Conservation (phyloP, 2,329 filamentous ascomycete genomes). For the Fusarium newnesense region DNA sequence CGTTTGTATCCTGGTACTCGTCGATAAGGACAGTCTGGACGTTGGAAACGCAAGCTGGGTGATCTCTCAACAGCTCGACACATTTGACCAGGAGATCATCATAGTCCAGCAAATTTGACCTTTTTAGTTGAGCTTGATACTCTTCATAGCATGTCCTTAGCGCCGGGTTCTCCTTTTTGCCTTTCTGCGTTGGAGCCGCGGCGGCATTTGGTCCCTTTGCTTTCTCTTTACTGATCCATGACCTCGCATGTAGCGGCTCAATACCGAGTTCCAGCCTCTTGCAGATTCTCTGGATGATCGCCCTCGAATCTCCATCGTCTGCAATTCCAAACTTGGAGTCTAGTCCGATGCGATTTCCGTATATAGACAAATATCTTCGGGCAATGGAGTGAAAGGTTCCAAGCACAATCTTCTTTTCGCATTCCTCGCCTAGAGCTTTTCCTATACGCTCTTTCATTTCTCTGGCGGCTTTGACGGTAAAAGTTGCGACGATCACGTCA, state of each 20-base stretch:
- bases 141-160: slow-evolving; percentile 75
- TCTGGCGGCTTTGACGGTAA: slow-evolving; percentile 91
- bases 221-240: slow-evolving; percentile 79
- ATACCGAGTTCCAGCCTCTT: slow-evolving; percentile 76
- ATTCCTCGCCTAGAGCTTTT: slow-evolving; percentile 79
- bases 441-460: slow-evolving; percentile 94
- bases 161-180: slow-evolving; percentile 61
- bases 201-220: slow-evolving; percentile 63
- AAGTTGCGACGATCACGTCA: slow-evolving; percentile 94
- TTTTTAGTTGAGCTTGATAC: slow-evolving; percentile 80
- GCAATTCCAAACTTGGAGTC: slow-evolving; percentile 89
- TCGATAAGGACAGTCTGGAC: slow-evolving; percentile 93
- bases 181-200: slow-evolving; percentile 52
- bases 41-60: slow-evolving; percentile 86
- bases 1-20: slow-evolving; percentile 97
- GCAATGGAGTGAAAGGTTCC: slow-evolving; percentile 97
- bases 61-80: slow-evolving; percentile 77
- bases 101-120: slow-evolving; percentile 89
- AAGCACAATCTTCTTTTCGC: slow-evolving; percentile 81
- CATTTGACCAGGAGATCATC: slow-evolving; percentile 91
- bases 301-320: slow-evolving; percentile 81
- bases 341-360: slow-evolving; percentile 86
- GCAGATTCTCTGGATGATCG: slow-evolving; percentile 84
- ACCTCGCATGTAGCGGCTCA: slow-evolving; percentile 76
- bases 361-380: slow-evolving; percentile 82